Evolutionary conservation across 345 rosid species (phyloP), one percentile per base, ranked within the genome.

Genomic region (Sisymbrium altissimum): DNA sequence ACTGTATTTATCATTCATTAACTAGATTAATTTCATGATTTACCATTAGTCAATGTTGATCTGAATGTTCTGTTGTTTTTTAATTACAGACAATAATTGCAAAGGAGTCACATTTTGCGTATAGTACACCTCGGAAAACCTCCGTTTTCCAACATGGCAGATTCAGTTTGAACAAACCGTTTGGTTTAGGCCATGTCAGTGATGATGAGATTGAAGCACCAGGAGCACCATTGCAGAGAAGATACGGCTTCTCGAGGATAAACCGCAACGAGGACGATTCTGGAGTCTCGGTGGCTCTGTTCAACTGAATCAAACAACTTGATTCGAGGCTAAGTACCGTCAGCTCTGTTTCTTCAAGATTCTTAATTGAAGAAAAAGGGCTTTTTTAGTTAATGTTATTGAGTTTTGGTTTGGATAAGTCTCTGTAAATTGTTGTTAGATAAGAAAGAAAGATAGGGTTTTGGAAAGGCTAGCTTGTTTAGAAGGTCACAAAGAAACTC

Each of bases 141-240:
- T 82, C 40, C 7, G 81, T 76, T 15, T 87, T 81, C 68, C 54
- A 84, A 35, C 6, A 8, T 7, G 45, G 53, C 33, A 66, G 80
- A 0, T 27, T 82, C 3, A 83, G 84, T 68, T 78, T 43, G 1
- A 46, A 66, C 11, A 68, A 63, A 46, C 66, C 80, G 13, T 62
- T 44, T 7, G 84, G 73, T 4, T 30, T 66, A 2, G 35, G 2
- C 9, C 45, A 66, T 21, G 32, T 23, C 12, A 13, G 18, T 8
- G 23, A 50, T 35, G 84, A 76, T 12, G 96, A 84, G 10, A 71
- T 80, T n/a, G 90, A 89, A 68, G 76, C 93, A 3, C 98, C 97
- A 3, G 75, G 84, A 4, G 97, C 96, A 1, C 96, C 96, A 11
- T 76, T 49, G 67, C 80, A 77, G 15, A 29, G 53, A 59, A 66